Evolutionary conservation across 805 yeast species (phyloP).

Genomic region (Candida germanica): DNA sequence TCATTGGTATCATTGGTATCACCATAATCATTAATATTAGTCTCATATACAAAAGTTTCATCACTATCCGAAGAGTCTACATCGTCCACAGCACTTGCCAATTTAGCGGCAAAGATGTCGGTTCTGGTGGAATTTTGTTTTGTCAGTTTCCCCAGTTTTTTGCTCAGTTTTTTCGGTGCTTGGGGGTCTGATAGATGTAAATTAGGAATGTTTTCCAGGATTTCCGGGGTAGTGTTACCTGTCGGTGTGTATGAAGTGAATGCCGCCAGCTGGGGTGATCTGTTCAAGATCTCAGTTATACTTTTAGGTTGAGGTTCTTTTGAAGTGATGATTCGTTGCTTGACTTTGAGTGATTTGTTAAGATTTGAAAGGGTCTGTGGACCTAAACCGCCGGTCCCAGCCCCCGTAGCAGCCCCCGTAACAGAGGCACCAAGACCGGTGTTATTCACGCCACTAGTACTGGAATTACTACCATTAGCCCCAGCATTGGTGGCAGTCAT

Average conservation of each 20-base stretch:
- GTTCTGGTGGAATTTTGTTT: slow-evolving; percentile 71
- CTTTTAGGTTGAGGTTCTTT: slow-evolving; percentile 37
- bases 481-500: no score
- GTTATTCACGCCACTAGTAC: no score
- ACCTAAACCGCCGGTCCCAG: no score
- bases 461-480: no score
- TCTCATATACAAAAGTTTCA: slow-evolving; percentile 95
- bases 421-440: background rate
- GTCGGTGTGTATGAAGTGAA: slow-evolving; percentile 15
- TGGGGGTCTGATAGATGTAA: slow-evolving; percentile 8
- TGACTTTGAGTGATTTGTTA: slow-evolving; percentile 42
- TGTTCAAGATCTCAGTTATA: slow-evolving; percentile 34
- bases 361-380: slow-evolving; percentile 36
- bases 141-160: slow-evolving; percentile 24
- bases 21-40: slow-evolving; percentile 18
- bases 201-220: slow-evolving; percentile 14
- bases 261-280: slow-evolving; percentile 28
- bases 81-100: slow-evolving; percentile 92
- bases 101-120: slow-evolving; percentile 89
- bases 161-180: slow-evolving; percentile 3
- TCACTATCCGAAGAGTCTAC: slow-evolving; percentile 85
- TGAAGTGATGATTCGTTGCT: slow-evolving; percentile 36
- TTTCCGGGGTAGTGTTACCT: slow-evolving; percentile 3
- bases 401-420: no score
- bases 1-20: background rate